Conservation (phyloP, 2,329 filamentous ascomycete genomes). For the Aureobasidium mangrovei region DNA sequence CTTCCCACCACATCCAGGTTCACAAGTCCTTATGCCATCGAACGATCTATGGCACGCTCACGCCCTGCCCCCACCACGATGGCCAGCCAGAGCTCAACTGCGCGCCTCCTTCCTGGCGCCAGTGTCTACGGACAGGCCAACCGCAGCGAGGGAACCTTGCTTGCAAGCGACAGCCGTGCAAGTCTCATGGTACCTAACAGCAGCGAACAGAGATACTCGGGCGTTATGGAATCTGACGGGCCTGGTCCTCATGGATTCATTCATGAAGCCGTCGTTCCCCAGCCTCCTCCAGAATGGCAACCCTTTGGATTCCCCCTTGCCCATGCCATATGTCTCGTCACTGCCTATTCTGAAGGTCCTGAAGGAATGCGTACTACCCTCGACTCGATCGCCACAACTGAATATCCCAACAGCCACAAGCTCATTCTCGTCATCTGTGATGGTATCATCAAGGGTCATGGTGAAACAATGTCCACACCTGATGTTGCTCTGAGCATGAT, state of each 20-base stretch:
- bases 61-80: constrained; percentile 73
- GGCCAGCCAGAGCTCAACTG: constrained; percentile 76
- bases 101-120: constrained; percentile 56
- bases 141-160: constrained; percentile 48
- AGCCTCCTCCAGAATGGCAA: constrained; percentile 94
- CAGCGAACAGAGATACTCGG: constrained; percentile 44
- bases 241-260: constrained; percentile 89
- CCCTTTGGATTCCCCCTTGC: constrained; percentile 93
- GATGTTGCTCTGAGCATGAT: constrained; percentile 90
- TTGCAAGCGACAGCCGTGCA: constrained; percentile 32
- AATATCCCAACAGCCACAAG: constrained; percentile 99
- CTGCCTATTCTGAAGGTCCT: constrained; percentile 91
- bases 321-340: constrained; percentile 88
- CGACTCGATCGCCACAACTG: constrained; percentile 92
- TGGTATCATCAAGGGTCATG: constrained; percentile 92
- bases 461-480: constrained; percentile 77
- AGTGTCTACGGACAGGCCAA: constrained; percentile 60
- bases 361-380: constrained; percentile 88
- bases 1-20: constrained; percentile 91
- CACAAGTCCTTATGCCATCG: constrained; percentile 76
- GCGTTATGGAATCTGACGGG: constrained; percentile 48
- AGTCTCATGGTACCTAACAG: constrained; percentile 36
- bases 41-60: constrained; percentile 46
- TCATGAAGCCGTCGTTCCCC: constrained; percentile 88
- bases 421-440: constrained; percentile 93